Conservation (phyloP, 257 asterid genomes). For the Ballota nigra region DNA sequence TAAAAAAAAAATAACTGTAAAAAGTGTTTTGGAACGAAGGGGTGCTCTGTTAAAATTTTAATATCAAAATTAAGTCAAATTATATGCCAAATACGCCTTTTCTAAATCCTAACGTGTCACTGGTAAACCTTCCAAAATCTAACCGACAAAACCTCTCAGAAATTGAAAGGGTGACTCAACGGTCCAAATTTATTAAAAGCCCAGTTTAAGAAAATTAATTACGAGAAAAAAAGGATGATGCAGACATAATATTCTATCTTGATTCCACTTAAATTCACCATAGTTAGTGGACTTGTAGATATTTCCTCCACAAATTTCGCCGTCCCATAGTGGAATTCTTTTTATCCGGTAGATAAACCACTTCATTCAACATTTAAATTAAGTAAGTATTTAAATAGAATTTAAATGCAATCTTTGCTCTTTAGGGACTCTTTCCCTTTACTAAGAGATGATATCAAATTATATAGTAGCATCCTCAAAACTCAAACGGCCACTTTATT, state of each 20-base stretch:
- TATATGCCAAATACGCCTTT: background rate
- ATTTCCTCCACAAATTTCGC: slow-evolving; percentile 38
- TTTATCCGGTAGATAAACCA: background rate
- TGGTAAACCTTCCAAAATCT: background rate
- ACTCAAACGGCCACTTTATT: slow-evolving; percentile 26
- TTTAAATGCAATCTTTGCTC: background rate
- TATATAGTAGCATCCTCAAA: slow-evolving; percentile 19
- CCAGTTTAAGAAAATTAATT: background rate
- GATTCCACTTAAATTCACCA: background rate
- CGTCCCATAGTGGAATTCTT: slow-evolving; percentile 10
- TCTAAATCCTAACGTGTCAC: slow-evolving; percentile 17
- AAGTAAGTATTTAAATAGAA: background rate
- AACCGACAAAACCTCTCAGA: slow-evolving; percentile 28
- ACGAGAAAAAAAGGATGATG: background rate
- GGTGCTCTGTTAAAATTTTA: too few relatives aligned
- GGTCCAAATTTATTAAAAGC: slow-evolving; percentile 13
- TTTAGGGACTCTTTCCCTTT: slow-evolving; percentile 32
- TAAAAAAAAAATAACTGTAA: too few relatives aligned
- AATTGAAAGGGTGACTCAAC: slow-evolving; percentile 17
- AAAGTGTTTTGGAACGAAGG: too few relatives aligned
- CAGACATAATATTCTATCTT: slow-evolving; percentile 10
- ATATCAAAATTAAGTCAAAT: too few relatives aligned
- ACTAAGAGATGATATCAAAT: slow-evolving; percentile 36
- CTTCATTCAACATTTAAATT: background rate
- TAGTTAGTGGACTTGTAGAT: background rate